phyloP scores from a whole-genome alignment of 805 yeast species.

The Metschnikowia corniflorae region DNA sequence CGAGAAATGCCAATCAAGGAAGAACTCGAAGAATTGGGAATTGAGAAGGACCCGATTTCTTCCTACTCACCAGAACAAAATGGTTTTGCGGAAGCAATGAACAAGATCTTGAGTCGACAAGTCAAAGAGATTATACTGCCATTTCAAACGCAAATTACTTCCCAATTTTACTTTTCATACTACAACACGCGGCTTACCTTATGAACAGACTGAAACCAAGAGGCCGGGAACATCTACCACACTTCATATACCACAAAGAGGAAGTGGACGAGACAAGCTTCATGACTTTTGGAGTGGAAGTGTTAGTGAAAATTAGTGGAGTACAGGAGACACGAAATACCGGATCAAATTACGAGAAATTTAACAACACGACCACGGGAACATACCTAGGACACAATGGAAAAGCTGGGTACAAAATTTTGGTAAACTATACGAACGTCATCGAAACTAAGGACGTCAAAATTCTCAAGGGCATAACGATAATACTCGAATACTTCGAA shows the following conservation, averaged over 20 bases:
- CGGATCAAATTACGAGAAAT: neutral
- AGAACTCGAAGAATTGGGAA: neutral
- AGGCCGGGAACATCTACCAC: neutral
- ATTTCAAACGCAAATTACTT: neutral
- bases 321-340: neutral
- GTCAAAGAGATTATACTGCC: neutral
- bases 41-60: neutral
- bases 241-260: neutral
- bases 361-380: neutral
- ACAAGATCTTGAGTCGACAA: neutral
- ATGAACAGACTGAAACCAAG: neutral
- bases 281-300: neutral
- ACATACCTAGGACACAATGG: conserved; percentile 1
- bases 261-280: neutral
- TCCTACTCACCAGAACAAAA: conserved; percentile 1
- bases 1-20: neutral
- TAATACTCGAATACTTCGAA: too few relatives aligned
- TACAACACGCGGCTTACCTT: conserved; percentile 1
- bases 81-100: conserved; percentile 1
- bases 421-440: neutral
- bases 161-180: neutral
- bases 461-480: neutral
- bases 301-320: neutral
- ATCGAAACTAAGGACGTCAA: neutral
- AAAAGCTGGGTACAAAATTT: neutral